A percentile compares a stretch with the other conserved stretches of the same genome.
Conservation (phyloP, 495 filamentous ascomycete species). For the Xylaria venustula region DNA sequence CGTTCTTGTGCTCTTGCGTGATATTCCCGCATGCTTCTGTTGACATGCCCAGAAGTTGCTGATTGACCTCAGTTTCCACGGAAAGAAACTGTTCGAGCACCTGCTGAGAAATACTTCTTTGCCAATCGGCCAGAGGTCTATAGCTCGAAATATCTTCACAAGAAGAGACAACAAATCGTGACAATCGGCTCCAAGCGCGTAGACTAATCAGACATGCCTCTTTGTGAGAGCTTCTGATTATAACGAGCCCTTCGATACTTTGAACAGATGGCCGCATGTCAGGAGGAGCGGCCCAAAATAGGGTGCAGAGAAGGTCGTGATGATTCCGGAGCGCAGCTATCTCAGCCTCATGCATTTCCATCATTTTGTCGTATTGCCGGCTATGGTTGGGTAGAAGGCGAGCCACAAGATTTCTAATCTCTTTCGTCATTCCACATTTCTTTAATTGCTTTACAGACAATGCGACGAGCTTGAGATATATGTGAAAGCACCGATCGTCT, state of each 20-base stretch:
- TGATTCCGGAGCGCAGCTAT: constrained; percentile 89
- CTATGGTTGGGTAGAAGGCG: constrained; percentile 87
- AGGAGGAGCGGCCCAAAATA: constrained; percentile 82
- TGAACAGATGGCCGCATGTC: constrained; percentile 66
- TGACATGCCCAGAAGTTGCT: constrained; percentile 43
- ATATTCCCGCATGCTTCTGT: constrained; percentile 34
- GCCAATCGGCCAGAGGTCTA: constrained; percentile 67
- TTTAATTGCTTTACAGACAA: constrained; percentile 63
- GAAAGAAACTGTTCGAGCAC: constrained; percentile 49
- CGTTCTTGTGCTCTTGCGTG: constrained; percentile 36
- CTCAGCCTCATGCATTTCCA: constrained; percentile 67
- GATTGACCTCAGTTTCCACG: constrained; percentile 48
- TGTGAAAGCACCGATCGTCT: constrained; percentile 85
- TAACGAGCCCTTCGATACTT: constrained; percentile 74
- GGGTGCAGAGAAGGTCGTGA: constrained; percentile 84
- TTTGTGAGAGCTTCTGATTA: constrained; percentile 73
- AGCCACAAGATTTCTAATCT: constrained; percentile 72
- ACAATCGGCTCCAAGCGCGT: constrained; percentile 75
- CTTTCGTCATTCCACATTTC: constrained; percentile 61
- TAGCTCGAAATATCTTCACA: constrained; percentile 52
- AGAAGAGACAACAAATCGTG: constrained; percentile 68
- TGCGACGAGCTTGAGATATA: constrained; percentile 84
- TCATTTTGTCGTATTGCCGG: constrained; percentile 81
- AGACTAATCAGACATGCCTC: constrained; percentile 84
- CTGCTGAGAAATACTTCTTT: constrained; percentile 52